Conservation (phyloP, 2,329 filamentous ascomycete genomes). For the Atkinsonella texensis region DNA sequence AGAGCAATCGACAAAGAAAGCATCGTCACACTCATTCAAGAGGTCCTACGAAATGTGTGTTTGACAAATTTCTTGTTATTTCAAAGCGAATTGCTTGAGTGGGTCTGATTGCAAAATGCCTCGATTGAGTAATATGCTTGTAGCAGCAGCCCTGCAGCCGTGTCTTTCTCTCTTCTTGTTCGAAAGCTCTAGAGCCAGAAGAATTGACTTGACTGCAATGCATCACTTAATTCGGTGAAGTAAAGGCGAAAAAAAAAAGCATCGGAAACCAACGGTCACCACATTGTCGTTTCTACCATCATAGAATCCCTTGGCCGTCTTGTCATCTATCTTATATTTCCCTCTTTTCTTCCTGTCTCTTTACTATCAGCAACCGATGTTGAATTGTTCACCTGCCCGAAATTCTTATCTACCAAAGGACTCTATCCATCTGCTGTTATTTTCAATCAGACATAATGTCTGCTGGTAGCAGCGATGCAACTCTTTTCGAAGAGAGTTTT, state of each 20-base stretch:
- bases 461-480: slow-evolving; percentile 60
- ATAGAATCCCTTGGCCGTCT: too few relatives aligned
- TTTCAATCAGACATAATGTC: slow-evolving; percentile 7
- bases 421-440: not conserved
- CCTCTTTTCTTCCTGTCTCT: not conserved
- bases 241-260: too few relatives aligned
- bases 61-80: not conserved
- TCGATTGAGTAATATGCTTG: slow-evolving; percentile 13
- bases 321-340: not conserved
- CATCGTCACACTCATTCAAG: too few relatives aligned
- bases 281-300: too few relatives aligned
- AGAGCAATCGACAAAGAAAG: too few relatives aligned
- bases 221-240: too few relatives aligned
- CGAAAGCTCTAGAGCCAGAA: not conserved
- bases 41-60: not conserved
- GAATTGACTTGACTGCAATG: not conserved
- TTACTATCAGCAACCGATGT: not conserved
- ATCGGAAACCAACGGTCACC: too few relatives aligned
- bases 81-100: not conserved
- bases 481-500: slow-evolving; percentile 91
- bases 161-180: not conserved
- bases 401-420: too few relatives aligned
- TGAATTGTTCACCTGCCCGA: too few relatives aligned
- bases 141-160: not conserved
- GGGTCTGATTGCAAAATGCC: slow-evolving; percentile 9